Evolutionary conservation across 768 basidiomycete genomes (phyloP).

Genomic region (Goffeauzyma gilvescens): DNA sequence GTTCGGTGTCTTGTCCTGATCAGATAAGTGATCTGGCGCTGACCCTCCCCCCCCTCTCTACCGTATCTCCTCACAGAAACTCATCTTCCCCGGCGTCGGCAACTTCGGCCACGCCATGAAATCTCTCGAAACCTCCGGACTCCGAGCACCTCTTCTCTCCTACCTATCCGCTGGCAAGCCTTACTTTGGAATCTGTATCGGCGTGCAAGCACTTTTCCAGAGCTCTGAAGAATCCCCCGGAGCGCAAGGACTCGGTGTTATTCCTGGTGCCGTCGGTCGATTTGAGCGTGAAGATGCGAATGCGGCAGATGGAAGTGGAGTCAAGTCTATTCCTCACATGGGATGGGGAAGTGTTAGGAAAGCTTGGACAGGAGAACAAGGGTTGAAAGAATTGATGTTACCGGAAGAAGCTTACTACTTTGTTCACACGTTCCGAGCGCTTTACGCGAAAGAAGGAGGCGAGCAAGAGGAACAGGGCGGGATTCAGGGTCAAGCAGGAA

Average conservation of each 20-base stretch:
- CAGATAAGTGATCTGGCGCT: no score
- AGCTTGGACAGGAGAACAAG: constrained; percentile 36
- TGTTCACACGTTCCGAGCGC: constrained; percentile 83
- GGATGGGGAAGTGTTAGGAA: constrained; percentile 73
- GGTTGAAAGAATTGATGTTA: constrained; percentile 13
- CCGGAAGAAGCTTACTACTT: constrained; percentile 67
- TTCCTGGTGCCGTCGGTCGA: constrained; percentile 58
- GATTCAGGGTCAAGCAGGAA: neutral
- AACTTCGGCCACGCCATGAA: constrained; percentile 74
- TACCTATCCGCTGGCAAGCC: constrained; percentile 78
- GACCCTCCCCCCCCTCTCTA: no score
- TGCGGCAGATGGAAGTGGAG: constrained; percentile 12
- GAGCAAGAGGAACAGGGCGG: constrained; percentile 22
- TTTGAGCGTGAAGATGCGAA: constrained; percentile 38
- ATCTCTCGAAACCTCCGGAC: constrained; percentile 50
- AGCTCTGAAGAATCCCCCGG: constrained; percentile 60
- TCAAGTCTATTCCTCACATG: constrained; percentile 91
- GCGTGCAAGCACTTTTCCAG: constrained; percentile 86
- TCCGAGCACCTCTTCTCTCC: constrained; percentile 56
- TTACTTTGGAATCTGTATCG: constrained; percentile 89
- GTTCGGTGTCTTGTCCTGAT: neutral
- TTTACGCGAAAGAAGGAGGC: constrained; percentile 34
- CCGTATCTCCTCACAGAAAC: constrained; percentile 43
- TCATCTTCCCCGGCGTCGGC: constrained; percentile 94
- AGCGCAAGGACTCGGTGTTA: constrained; percentile 55